Evolutionary conservation across 2,329 filamentous ascomycete species (phyloP).

Genomic region (Helicocarpus griseus): DNA sequence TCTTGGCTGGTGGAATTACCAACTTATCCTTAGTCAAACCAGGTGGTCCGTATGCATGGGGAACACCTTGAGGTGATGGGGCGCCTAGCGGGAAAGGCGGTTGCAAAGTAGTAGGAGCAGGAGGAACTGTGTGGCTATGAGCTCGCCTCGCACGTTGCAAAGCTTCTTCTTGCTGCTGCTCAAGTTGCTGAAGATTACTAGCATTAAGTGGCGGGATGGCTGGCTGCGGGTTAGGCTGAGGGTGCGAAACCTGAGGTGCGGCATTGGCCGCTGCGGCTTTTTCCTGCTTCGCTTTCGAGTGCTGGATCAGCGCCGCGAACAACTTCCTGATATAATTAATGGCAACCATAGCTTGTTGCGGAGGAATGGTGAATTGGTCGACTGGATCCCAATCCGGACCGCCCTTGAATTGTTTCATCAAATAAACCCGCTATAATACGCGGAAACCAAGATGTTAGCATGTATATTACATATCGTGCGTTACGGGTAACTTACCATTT

Average conservation of each 20-base stretch:
- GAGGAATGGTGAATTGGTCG: constrained; percentile 36
- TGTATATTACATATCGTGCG: neutral
- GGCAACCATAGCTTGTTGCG: constrained; percentile 28
- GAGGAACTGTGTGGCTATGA: constrained; percentile 33
- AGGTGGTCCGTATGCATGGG: constrained; percentile 44
- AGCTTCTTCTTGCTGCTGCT: constrained; percentile 38
- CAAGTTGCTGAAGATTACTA: constrained; percentile 38
- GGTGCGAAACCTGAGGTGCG: constrained; percentile 8
- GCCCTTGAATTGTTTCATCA: constrained; percentile 37
- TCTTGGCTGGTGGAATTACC: constrained; percentile 49
- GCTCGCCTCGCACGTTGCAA: constrained; percentile 28
- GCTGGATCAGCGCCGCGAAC: constrained; percentile 31
- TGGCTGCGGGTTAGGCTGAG: constrained; percentile 21
- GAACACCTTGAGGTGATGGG: constrained; percentile 47
- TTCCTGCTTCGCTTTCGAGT: constrained; percentile 12
- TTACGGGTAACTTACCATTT: constrained; percentile 23
- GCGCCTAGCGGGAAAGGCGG: constrained; percentile 43
- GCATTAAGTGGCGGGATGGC: constrained; percentile 32
- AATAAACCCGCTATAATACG: constrained; percentile 28
- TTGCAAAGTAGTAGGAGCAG: constrained; percentile 41
- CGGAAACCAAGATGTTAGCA: neutral
- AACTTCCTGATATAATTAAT: constrained; percentile 32
- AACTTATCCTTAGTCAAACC: constrained; percentile 48
- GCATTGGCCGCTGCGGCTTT: constrained; percentile 4
- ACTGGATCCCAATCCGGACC: constrained; percentile 32